Conservation (phyloP, 805 yeast genomes). For the Schwanniomyces sp. region DNA sequence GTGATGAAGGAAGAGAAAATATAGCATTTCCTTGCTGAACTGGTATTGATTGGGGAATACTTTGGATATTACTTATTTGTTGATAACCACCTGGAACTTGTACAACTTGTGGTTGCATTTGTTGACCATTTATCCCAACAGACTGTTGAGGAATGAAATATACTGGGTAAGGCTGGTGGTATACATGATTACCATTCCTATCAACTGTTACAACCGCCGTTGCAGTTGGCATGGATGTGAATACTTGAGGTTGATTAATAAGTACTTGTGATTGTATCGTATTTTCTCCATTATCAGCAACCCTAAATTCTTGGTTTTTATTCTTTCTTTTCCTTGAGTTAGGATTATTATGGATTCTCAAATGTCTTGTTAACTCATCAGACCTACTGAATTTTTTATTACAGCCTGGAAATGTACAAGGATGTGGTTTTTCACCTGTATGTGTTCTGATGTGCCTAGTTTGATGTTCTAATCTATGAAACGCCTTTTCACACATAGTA, state of each 20-base stretch:
- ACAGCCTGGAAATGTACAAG: slow-evolving; percentile 73
- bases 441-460: slow-evolving; percentile 79
- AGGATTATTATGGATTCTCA: slow-evolving; percentile 71
- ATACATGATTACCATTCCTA: slow-evolving; percentile 30
- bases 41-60: slow-evolving; percentile 8
- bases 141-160: slow-evolving; percentile 28
- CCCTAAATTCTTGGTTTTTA: slow-evolving; percentile 29
- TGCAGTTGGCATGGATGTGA: slow-evolving; percentile 14
- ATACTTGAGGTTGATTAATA: neutral
- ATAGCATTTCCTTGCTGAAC: slow-evolving; percentile 19
- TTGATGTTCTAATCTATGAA: slow-evolving; percentile 75
- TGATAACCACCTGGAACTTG: slow-evolving; percentile 11
- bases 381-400: slow-evolving; percentile 65
- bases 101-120: slow-evolving; percentile 15
- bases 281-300: slow-evolving; percentile 2
- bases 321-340: slow-evolving; percentile 62
- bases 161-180: slow-evolving; percentile 36
- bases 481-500: slow-evolving; percentile 72
- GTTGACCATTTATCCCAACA: slow-evolving; percentile 2
- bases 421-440: slow-evolving; percentile 80
- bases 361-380: slow-evolving; percentile 74
- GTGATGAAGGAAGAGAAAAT: slow-evolving; percentile 31
- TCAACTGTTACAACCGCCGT: slow-evolving; percentile 10
- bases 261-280: neutral
- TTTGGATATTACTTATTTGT: slow-evolving; percentile 5